Conservation (phyloP, 352 stramenopile species). For the Pythium periplocum region DNA sequence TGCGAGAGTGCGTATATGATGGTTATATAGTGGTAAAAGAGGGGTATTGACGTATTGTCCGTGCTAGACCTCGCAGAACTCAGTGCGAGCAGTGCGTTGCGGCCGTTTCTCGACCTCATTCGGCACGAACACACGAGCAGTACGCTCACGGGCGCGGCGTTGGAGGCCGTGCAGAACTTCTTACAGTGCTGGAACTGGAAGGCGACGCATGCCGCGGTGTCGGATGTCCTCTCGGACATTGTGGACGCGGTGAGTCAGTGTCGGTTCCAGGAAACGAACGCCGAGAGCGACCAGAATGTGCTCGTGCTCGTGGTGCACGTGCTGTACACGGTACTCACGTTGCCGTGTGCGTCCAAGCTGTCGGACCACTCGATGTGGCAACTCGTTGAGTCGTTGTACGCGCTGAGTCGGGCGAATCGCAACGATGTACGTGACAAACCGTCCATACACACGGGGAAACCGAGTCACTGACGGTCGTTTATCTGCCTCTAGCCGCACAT, state of each 20-base stretch:
- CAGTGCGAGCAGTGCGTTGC: slow-evolving; percentile 57
- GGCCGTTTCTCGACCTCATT: slow-evolving; percentile 95
- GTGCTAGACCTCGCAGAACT: slow-evolving; percentile 48
- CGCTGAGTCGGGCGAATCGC: slow-evolving; percentile 78
- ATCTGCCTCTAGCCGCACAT: slow-evolving; percentile 38
- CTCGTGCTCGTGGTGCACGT: slow-evolving; percentile 93
- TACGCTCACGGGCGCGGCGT: slow-evolving; percentile 87
- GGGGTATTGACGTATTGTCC: too few species aligned
- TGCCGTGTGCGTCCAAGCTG: slow-evolving; percentile 68
- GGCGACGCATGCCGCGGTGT: slow-evolving; percentile 21
- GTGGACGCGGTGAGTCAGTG: slow-evolving; percentile 91
- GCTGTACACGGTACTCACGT: slow-evolving; percentile 91
- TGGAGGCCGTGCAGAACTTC: slow-evolving; percentile 95
- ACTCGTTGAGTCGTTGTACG: slow-evolving; percentile 94
- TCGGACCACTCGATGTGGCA: slow-evolving; percentile 93
- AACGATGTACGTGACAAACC: slow-evolving; percentile 38
- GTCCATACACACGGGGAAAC: too few species aligned
- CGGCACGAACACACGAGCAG: slow-evolving; percentile 90
- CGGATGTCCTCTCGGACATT: slow-evolving; percentile 73
- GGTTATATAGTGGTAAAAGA: too few species aligned
- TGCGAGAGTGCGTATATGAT: slow-evolving; percentile 40
- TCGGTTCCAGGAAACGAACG: slow-evolving; percentile 92
- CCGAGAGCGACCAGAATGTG: slow-evolving; percentile 88
- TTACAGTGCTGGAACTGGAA: slow-evolving; percentile 81
- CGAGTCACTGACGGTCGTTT: not conserved